Percentiles rank a stretch among this genome's conserved stretches.
These are phyloP conservation scores for Chloranthus sessilifolius DNA, from an alignment of 164 flowering plant species.

Conservation along the genomic window DNA sequence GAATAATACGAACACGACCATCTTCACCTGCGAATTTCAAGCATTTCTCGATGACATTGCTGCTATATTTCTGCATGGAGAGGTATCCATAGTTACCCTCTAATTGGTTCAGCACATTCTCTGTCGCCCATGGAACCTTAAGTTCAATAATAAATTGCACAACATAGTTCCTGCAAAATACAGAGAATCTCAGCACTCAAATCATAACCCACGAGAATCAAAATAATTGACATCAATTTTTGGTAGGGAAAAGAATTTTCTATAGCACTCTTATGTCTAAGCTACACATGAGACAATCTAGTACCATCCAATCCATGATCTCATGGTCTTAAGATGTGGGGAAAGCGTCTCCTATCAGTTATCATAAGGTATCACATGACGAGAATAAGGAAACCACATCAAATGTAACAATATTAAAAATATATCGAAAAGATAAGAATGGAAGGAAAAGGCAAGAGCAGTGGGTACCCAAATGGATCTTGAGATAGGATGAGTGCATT, in stretches of 20 bases:
- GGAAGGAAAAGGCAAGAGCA: not conserved
- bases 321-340: no score
- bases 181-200: not conserved
- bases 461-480: conserved; percentile 53
- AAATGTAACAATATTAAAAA: not conserved
- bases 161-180: conserved; percentile 58
- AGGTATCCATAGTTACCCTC: conserved; percentile 47
- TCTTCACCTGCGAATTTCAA: conserved; percentile 40
- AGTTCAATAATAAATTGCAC: conserved; percentile 54
- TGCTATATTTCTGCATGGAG: conserved; percentile 61
- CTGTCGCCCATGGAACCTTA: conserved; percentile 36
- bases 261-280: not conserved
- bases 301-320: not conserved
- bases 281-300: not conserved
- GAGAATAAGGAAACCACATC: no score
- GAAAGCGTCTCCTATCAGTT: no score
- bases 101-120: conserved; percentile 34
- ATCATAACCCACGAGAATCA: not conserved
- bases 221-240: no score
- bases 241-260: no score
- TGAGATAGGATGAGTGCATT: conserved; percentile 55
- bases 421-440: not conserved
- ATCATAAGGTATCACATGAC: no score
- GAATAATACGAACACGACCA: conserved; percentile 25
- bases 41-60: conserved; percentile 74